A percentile compares a stretch with the other conserved stretches of the same genome.
Evolutionary conservation across 768 basidiomycete genomes (phyloP).

Genomic region (Boletus bicolor): DNA sequence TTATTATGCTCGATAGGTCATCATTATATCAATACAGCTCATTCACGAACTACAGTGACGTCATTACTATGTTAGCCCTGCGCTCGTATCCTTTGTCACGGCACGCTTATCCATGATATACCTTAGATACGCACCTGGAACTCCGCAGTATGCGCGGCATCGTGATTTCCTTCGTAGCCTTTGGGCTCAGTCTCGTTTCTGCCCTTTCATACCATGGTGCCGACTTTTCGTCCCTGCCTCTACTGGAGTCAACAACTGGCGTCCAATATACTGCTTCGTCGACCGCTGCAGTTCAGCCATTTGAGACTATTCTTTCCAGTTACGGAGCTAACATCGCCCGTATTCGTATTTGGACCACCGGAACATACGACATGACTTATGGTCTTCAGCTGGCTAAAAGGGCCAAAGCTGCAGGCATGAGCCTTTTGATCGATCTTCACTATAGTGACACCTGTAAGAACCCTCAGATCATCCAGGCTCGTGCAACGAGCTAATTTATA

Average conservation of each 20-base stretch:
- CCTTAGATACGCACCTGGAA: not conserved
- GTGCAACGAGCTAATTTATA: not conserved
- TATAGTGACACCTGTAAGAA: constrained; percentile 13
- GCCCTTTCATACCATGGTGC: constrained; percentile 6
- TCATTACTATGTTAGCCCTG: no score
- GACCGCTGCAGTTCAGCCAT: not conserved
- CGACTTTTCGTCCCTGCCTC: constrained; percentile 17
- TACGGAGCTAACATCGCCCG: constrained; percentile 14
- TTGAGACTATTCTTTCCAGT: constrained; percentile 8
- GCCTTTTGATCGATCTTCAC: constrained; percentile 8
- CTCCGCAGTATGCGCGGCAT: not conserved
- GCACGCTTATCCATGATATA: no score
- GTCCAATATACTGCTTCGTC: not conserved
- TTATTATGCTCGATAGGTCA: not conserved
- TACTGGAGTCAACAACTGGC: constrained; percentile 7
- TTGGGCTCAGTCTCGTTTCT: constrained; percentile 7
- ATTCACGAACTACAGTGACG: no score
- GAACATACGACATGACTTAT: constrained; percentile 10
- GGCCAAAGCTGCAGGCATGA: constrained; percentile 12
- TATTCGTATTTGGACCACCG: constrained; percentile 12
- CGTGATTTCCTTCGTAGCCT: not conserved
- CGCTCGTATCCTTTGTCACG: no score
- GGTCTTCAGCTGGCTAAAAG: constrained; percentile 10
- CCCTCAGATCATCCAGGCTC: not conserved
- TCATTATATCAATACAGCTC: no score